Base-by-base conservation (phyloP, 768 basidiomycete species). In the Tremella mesenterica region DNA sequence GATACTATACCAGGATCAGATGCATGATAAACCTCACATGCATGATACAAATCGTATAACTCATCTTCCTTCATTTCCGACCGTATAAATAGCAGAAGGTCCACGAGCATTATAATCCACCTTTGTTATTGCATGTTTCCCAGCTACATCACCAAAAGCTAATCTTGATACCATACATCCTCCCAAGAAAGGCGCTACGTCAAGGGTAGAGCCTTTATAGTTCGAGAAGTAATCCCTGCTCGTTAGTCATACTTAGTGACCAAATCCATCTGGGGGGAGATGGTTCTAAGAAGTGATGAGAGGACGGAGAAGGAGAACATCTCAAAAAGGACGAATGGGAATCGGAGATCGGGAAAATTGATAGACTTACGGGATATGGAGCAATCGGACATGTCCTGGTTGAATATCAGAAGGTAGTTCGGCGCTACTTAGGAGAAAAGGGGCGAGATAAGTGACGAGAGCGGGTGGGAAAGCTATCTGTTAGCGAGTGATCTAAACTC, bases 181-280 rank as follows among this genome's bases (percentile, higher is more conserved):
- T 2, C 71, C 71, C 4, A 73, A 52, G 61, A 73, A 73, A 25
- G 71, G 69, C 18, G 69, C 69, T 5, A 70, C 51, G 16, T 70
- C 65, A 5, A 58, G 60, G 10, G 60, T 62, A 0, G 57, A 14
- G 18, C 61, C 62, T 45, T 65, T 62, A 49, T 63, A 70, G 31
- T 67, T 64, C 14, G 64, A 60, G 53, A 69, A 73, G 52, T 73
- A 73, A 13, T 70, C 69, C 20, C 65, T 67, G 31, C n/a, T 25
- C 31, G 16, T n/a, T 14, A 27, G 45, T 2, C n/a, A n/a, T n/a
- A n/a, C n/a, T n/a, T n/a, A n/a, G n/a, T n/a, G n/a, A n/a, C n/a
- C n/a, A n/a, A n/a, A n/a, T n/a, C n/a, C n/a, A n/a, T n/a, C n/a
- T n/a, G n/a, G n/a, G n/a, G n/a, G n/a, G n/a, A n/a, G n/a, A n/a